These are phyloP conservation scores for Pythium myriotylum DNA, from an alignment of 352 stramenopile species.

Conservation along the genomic window DNA sequence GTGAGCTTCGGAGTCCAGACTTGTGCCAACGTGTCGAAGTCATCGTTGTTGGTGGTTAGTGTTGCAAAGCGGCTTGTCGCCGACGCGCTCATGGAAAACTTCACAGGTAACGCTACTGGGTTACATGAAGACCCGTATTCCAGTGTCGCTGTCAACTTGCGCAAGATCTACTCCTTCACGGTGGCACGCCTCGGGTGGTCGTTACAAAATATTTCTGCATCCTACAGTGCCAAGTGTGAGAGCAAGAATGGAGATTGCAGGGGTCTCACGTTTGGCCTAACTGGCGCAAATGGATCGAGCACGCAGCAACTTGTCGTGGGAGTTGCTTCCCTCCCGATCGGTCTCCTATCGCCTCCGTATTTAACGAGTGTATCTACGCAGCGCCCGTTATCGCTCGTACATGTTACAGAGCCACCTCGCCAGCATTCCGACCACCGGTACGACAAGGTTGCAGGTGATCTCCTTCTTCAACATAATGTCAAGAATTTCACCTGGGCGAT, in stretches of 20 bases:
- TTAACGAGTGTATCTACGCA: neutral
- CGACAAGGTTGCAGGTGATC: conserved; percentile 5
- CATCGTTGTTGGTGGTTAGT: conserved; percentile 14
- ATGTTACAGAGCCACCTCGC: conserved; percentile 7
- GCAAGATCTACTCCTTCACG: conserved; percentile 28
- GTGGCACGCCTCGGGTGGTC: conserved; percentile 22
- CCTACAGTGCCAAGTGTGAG: conserved; percentile 5
- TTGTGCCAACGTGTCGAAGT: neutral
- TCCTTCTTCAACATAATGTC: conserved; percentile 13
- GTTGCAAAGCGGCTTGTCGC: conserved; percentile 13
- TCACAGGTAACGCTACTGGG: neutral
- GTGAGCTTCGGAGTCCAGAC: neutral
- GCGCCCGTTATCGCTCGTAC: conserved; percentile 7
- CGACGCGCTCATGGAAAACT: conserved; percentile 4
- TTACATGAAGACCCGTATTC: neutral
- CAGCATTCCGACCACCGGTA: neutral
- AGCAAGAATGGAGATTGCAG: neutral
- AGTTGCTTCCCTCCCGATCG: neutral
- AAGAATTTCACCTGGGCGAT: conserved; percentile 1
- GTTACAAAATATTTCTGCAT: conserved; percentile 4
- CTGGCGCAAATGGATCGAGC: neutral
- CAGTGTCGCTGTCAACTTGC: conserved; percentile 8
- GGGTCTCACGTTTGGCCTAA: neutral
- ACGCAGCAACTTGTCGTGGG: conserved; percentile 3
- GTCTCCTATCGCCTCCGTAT: neutral